Evolutionary conservation across 345 rosid species (phyloP).

Genomic region (Linum usitatissimum): DNA sequence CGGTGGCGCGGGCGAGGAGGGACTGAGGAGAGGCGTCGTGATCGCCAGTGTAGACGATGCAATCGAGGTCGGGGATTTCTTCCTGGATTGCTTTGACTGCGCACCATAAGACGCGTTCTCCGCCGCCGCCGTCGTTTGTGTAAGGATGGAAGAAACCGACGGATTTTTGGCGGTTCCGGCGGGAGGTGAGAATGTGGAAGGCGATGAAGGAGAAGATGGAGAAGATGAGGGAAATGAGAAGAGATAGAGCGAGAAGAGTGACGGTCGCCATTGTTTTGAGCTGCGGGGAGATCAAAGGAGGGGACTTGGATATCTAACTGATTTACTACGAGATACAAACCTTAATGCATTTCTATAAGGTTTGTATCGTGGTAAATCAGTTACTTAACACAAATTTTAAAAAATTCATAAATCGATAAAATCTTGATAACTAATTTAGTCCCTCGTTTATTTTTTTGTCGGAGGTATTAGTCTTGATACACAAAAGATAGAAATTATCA

Average conservation of each 20-base stretch:
- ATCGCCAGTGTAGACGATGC: constrained; percentile 70
- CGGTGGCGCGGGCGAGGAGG: constrained; percentile 51
- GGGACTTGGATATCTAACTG: background rate
- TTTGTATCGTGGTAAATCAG: too few relatives aligned
- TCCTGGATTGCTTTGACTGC: constrained; percentile 88
- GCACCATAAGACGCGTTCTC: constrained; percentile 96
- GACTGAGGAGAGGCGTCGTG: constrained; percentile 53
- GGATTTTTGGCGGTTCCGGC: constrained; percentile 33
- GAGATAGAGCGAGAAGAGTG: constrained; percentile 18
- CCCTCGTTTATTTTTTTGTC: too few relatives aligned
- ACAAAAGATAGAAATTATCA: too few relatives aligned
- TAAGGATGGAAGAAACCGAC: constrained; percentile 90
- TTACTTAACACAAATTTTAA: too few relatives aligned
- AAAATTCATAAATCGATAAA: too few relatives aligned
- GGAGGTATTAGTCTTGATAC: too few relatives aligned
- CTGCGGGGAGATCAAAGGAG: constrained; percentile 2
- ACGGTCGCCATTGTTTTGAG: constrained; percentile 30
- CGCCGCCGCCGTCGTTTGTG: constrained; percentile 97
- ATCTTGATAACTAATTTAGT: too few relatives aligned
- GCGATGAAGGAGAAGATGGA: constrained; percentile 22
- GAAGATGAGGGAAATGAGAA: constrained; percentile 32
- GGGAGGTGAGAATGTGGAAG: constrained; percentile 26
- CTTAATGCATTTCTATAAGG: too few relatives aligned
- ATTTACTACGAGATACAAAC: too few relatives aligned
- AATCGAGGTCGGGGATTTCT: constrained; percentile 50